Percentiles rank a stretch among this genome's conserved stretches.
phyloP scores from a whole-genome alignment of 148 eudicot genomes.

The Dysphania ambrosioides region DNA sequence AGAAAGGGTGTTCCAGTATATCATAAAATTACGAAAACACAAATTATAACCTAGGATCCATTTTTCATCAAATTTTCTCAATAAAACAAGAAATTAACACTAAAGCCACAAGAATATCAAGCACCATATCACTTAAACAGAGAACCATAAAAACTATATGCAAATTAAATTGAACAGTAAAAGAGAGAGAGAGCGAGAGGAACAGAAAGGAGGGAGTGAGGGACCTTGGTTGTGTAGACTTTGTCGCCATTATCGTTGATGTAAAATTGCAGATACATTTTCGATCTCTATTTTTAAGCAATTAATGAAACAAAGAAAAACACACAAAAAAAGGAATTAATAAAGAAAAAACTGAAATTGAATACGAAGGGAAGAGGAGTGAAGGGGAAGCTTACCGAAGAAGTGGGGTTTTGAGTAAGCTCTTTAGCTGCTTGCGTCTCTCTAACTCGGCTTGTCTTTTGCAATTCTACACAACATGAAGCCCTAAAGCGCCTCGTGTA shows the following conservation, averaged over 20 bases:
- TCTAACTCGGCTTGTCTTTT: background rate
- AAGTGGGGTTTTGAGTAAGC: too few species aligned
- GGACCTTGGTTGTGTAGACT: slow-evolving; percentile 96
- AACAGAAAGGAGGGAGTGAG: background rate
- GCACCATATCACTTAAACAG: too few species aligned
- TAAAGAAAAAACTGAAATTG: background rate
- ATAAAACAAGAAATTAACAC: too few species aligned
- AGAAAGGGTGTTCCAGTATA: too few species aligned
- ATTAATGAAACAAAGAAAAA: background rate
- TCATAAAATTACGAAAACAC: too few species aligned
- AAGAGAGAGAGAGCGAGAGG: background rate
- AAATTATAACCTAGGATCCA: too few species aligned
- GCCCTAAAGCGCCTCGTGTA: slow-evolving; percentile 22
- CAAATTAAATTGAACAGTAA: background rate
- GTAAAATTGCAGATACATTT: slow-evolving; percentile 92
- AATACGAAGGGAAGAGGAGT: background rate
- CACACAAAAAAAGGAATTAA: too few species aligned
- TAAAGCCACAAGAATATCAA: background rate
- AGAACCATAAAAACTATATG: background rate
- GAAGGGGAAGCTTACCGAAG: background rate
- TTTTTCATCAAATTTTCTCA: too few species aligned
- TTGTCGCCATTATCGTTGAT: slow-evolving; percentile 93
- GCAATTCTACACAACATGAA: background rate
- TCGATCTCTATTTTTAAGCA: background rate
- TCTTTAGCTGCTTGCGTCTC: too few species aligned